These are phyloP conservation scores for Aurifilum marmelostoma DNA, from an alignment of 2,329 filamentous ascomycete genomes.

Conservation along the genomic window DNA sequence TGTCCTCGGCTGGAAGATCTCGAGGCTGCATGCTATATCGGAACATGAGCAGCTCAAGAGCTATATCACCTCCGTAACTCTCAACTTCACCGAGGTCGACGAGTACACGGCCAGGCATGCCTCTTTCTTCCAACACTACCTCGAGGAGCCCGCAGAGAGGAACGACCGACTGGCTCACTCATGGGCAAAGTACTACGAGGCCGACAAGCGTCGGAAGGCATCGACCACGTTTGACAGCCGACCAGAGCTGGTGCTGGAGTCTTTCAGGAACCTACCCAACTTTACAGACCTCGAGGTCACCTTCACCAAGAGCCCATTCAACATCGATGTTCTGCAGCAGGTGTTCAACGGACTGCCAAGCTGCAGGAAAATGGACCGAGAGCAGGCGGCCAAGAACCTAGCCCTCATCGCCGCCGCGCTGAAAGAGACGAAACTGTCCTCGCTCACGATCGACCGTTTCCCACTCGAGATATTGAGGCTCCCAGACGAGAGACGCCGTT, in stretches of 20 bases:
- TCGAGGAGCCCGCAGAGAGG: slow-evolving; percentile 43
- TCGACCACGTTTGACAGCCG: slow-evolving; percentile 43
- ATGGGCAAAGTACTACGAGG: slow-evolving; percentile 43
- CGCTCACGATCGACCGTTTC: slow-evolving; percentile 48
- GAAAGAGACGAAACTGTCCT: slow-evolving; percentile 41
- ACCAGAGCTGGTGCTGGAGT: slow-evolving; percentile 42
- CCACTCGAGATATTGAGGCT: slow-evolving; percentile 48
- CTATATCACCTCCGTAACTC: slow-evolving; percentile 47
- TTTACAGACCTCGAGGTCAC: slow-evolving; percentile 45
- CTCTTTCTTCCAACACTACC: slow-evolving; percentile 43
- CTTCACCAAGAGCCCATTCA: slow-evolving; percentile 46
- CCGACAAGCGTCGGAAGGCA: slow-evolving; percentile 39
- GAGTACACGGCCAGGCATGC: slow-evolving; percentile 45
- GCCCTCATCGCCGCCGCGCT: slow-evolving; percentile 45
- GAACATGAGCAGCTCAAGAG: slow-evolving; percentile 45
- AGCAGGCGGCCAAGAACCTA: slow-evolving; percentile 44
- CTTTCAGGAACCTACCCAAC: slow-evolving; percentile 45
- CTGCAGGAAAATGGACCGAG: slow-evolving; percentile 45
- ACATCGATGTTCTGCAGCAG: slow-evolving; percentile 43
- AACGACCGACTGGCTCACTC: slow-evolving; percentile 41
- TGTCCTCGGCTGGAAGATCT: slow-evolving; percentile 48
- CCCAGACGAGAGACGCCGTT: slow-evolving; percentile 43
- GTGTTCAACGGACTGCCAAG: slow-evolving; percentile 42
- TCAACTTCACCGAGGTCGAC: slow-evolving; percentile 50
- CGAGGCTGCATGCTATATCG: slow-evolving; percentile 49